Percentiles rank a stretch among this genome's conserved stretches.
Conservation (phyloP, 2,329 filamentous ascomycete species). For the Microdochium paspali region DNA sequence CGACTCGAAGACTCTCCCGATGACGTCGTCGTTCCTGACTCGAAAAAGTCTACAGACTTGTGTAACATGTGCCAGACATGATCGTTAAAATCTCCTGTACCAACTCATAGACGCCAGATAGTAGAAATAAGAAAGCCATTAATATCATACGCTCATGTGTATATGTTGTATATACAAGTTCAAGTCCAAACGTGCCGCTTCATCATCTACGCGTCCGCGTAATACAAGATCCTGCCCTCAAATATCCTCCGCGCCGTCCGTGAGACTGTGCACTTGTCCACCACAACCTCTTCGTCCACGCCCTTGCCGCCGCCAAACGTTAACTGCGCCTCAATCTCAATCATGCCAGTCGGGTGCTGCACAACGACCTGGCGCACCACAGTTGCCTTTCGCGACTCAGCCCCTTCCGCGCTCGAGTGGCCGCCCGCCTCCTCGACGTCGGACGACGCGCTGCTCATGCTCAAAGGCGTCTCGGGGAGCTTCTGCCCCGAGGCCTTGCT, state of each 20-base stretch:
- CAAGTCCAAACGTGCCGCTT: too few species aligned
- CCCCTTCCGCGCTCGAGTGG: not conserved
- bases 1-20: too few species aligned
- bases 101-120: too few species aligned
- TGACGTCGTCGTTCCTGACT: too few species aligned
- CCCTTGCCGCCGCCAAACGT: not conserved
- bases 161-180: too few species aligned
- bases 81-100: too few species aligned
- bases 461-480: not conserved
- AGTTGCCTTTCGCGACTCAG: not conserved
- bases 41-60: too few species aligned
- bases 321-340: slow-evolving; percentile 14
- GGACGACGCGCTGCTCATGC: not conserved
- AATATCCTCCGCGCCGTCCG: slow-evolving; percentile 21
- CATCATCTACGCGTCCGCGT: slow-evolving; percentile 1
- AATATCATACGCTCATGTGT: too few species aligned
- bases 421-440: not conserved
- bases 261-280: slow-evolving; percentile 17
- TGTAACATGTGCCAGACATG: too few species aligned
- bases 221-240: slow-evolving; percentile 20
- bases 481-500: not conserved
- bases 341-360: slow-evolving; percentile 17
- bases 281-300: slow-evolving; percentile 6
- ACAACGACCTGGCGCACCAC: slow-evolving; percentile 8
- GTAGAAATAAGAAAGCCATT: too few species aligned